Percentiles rank a stretch among this genome's conserved stretches.
Evolutionary conservation across 2,329 filamentous ascomycete genomes (phyloP).

Genomic region (Lachnellula hyalina): DNA sequence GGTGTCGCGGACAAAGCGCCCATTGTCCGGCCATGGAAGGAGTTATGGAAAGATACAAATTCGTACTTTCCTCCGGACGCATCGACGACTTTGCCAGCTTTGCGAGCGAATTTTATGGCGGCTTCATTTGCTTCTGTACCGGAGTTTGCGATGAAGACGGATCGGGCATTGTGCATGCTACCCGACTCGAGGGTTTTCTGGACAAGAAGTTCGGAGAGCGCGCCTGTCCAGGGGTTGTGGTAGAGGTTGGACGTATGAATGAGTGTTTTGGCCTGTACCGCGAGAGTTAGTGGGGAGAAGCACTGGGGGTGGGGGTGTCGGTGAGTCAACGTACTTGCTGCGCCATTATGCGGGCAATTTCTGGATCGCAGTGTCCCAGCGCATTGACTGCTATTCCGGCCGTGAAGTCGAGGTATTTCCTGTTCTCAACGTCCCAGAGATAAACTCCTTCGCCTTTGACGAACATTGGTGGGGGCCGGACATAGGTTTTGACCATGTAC

Average conservation of each 20-base stretch:
- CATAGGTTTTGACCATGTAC: slow-evolving; percentile 95
- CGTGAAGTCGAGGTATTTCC: slow-evolving; percentile 89
- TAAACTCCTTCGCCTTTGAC: slow-evolving; percentile 81
- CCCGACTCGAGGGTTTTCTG: slow-evolving; percentile 74
- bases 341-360: slow-evolving; percentile 67
- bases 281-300: not conserved
- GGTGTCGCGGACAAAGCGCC: slow-evolving; percentile 91
- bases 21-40: slow-evolving; percentile 97
- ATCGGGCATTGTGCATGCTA: slow-evolving; percentile 72
- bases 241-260: slow-evolving; percentile 95
- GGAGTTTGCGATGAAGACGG: slow-evolving; percentile 93
- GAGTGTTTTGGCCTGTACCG: slow-evolving; percentile 59
- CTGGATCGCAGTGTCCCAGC: slow-evolving; percentile 82
- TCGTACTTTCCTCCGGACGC: slow-evolving; percentile 71
- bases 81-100: slow-evolving; percentile 73
- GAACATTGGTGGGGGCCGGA: slow-evolving; percentile 85
- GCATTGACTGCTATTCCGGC: slow-evolving; percentile 94
- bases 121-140: slow-evolving; percentile 97
- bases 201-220: slow-evolving; percentile 78
- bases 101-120: slow-evolving; percentile 93
- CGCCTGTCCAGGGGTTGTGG: slow-evolving; percentile 92
- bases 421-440: slow-evolving; percentile 84
- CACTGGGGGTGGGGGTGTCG: not conserved
- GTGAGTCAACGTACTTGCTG: slow-evolving; percentile 56
- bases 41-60: slow-evolving; percentile 83